phyloP scores from a whole-genome alignment of 169 alveolate genomes.

The Cryptosporidium parvum region DNA sequence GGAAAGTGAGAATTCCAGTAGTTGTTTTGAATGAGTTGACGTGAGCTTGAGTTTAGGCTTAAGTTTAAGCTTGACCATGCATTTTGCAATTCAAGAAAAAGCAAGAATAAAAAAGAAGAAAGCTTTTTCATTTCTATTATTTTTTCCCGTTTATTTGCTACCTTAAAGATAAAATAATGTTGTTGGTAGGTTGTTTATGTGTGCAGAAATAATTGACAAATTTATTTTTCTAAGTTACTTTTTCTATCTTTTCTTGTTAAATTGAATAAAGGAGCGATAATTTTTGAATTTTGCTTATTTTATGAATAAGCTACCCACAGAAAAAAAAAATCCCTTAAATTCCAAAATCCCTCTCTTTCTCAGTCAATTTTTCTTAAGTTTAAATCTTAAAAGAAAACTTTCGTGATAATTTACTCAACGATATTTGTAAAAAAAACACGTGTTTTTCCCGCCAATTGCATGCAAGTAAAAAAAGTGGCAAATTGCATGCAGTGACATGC shows the following conservation, averaged over 20 bases:
- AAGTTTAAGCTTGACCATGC: not conserved
- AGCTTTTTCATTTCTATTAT: not conserved
- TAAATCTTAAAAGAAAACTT: no score
- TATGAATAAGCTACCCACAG: not conserved
- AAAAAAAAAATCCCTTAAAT: not conserved
- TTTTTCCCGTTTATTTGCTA: no score
- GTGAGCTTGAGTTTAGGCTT: not conserved
- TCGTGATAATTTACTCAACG: constrained; percentile 13
- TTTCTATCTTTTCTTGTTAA: not conserved
- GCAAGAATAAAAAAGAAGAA: no score
- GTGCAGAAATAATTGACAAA: no score
- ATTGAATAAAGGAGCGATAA: no score
- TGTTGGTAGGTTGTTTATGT: no score
- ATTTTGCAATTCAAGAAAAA: not conserved
- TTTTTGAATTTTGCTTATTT: no score
- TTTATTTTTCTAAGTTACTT: no score
- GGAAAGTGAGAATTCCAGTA: constrained; percentile 49
- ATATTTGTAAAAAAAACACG: not conserved
- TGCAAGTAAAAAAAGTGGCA: constrained; percentile 45
- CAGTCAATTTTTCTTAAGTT: not conserved
- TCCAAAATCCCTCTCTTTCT: not conserved
- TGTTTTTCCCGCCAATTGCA: constrained; percentile 60
- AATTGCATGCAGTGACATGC: constrained; percentile 54
- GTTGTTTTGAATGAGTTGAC: not conserved
- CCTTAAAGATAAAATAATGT: not conserved